A percentile compares a stretch with the other conserved stretches of the same genome.
phyloP scores from a whole-genome alignment of 768 basidiomycete genomes.

The Mycena polygramma region DNA sequence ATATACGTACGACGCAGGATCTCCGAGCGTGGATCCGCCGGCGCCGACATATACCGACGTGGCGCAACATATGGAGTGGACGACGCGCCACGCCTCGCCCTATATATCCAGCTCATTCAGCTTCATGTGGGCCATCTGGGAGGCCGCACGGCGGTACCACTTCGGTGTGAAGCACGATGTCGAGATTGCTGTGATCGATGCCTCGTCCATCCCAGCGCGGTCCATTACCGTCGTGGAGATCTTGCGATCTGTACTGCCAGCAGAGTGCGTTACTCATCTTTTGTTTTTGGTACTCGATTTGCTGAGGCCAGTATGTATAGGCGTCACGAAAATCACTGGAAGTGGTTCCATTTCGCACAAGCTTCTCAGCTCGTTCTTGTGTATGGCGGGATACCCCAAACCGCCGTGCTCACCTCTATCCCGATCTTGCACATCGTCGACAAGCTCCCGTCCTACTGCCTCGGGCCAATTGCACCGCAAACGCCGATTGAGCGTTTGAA shows the following conservation, averaged over 20 bases:
- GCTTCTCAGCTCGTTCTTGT: constrained; percentile 85
- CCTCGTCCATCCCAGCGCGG: constrained; percentile 65
- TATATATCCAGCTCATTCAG: constrained; percentile 85
- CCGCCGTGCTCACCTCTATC: constrained; percentile 77
- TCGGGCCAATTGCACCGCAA: constrained; percentile 41
- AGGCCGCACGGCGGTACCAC: constrained; percentile 82
- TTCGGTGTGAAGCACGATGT: constrained; percentile 80
- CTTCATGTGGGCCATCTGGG: constrained; percentile 87
- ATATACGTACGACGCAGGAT: constrained; percentile 46
- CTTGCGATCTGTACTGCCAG: constrained; percentile 62
- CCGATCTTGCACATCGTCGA: constrained; percentile 74
- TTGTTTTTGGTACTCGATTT: background rate
- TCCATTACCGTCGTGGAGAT: constrained; percentile 78
- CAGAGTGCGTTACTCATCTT: constrained; percentile 62
- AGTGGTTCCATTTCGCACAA: constrained; percentile 80
- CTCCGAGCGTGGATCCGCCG: constrained; percentile 50
- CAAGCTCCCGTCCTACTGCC: constrained; percentile 81
- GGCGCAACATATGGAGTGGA: constrained; percentile 81
- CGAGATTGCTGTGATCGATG: constrained; percentile 85
- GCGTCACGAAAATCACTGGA: constrained; percentile 75
- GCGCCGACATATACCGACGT: constrained; percentile 73
- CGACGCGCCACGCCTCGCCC: constrained; percentile 75
- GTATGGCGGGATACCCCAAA: constrained; percentile 73
- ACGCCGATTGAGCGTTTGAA: constrained; percentile 53
- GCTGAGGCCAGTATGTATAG: constrained; percentile 46